A percentile compares a stretch with the other conserved stretches of the same genome.
Conservation (phyloP, 768 basidiomycete genomes). For the Scleroderma citrinum region DNA sequence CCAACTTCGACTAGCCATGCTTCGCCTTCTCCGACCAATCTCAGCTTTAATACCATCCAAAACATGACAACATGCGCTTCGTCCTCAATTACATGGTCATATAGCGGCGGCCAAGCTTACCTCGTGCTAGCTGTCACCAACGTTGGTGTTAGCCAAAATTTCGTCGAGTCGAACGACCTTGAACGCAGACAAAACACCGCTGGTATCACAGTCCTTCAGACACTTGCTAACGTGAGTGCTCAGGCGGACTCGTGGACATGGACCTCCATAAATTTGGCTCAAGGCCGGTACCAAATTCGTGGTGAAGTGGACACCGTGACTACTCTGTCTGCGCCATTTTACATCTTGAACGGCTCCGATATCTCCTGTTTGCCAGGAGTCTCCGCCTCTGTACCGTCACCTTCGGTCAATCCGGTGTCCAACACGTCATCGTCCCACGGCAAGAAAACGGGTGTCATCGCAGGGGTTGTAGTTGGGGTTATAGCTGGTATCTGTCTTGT, state of each 20-base stretch:
- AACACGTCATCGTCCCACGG: conserved; percentile 21
- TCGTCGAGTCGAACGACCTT: conserved; percentile 7
- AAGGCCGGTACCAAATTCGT: conserved; percentile 42
- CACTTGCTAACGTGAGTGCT: neutral
- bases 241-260: conserved; percentile 31
- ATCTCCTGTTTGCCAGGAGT: conserved; percentile 26
- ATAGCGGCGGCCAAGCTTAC: conserved; percentile 25
- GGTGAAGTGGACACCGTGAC: conserved; percentile 11
- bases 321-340: conserved; percentile 28
- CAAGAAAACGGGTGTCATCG: conserved; percentile 39
- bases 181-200: conserved; percentile 1
- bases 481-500: conserved; percentile 31
- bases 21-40: conserved; percentile 6
- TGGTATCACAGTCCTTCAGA: conserved; percentile 9
- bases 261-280: conserved; percentile 39
- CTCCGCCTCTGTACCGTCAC: conserved; percentile 9
- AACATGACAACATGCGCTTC: conserved; percentile 32
- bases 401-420: conserved; percentile 8
- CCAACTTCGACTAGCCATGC: conserved; percentile 4
- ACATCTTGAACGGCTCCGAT: conserved; percentile 32
- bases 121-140: conserved; percentile 38
- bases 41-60: conserved; percentile 20
- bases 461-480: conserved; percentile 48
- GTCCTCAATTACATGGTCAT: conserved; percentile 35
- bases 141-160: conserved; percentile 25